Percentiles rank a stretch among this genome's conserved stretches.
phyloP scores from a whole-genome alignment of 2,329 filamentous ascomycete species.

The Trichoderma sp. region DNA sequence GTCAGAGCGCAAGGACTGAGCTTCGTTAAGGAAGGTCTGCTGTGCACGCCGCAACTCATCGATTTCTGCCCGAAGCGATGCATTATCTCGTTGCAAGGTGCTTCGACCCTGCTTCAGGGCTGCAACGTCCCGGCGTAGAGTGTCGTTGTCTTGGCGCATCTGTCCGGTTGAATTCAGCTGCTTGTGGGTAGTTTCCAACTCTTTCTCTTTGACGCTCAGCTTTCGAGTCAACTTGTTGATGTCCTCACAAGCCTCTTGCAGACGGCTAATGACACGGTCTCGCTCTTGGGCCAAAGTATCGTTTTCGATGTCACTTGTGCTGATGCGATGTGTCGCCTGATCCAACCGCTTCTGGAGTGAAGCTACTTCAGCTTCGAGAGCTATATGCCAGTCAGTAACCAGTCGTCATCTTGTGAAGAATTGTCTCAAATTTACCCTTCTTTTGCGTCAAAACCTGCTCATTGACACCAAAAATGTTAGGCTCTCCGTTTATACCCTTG shows the following conservation, averaged over 20 bases:
- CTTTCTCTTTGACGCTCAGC: conserved; percentile 47
- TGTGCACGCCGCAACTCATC: conserved; percentile 44
- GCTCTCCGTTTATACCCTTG: conserved; percentile 47
- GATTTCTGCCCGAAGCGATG: conserved; percentile 48
- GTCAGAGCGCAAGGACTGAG: conserved; percentile 48
- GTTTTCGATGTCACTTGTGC: conserved; percentile 65
- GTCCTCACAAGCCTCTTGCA: conserved; percentile 63
- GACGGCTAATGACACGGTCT: conserved; percentile 65
- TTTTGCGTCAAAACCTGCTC: conserved; percentile 57
- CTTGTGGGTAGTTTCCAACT: conserved; percentile 48
- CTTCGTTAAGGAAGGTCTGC: conserved; percentile 45
- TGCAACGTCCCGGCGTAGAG: conserved; percentile 47
- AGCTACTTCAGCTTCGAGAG: conserved; percentile 62
- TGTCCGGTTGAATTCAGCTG: conserved; percentile 49
- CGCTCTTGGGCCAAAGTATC: conserved; percentile 66
- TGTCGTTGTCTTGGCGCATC: conserved; percentile 45
- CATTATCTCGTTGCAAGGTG: conserved; percentile 47
- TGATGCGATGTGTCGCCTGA: conserved; percentile 64
- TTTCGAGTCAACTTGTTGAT: conserved; percentile 55
- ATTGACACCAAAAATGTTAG: conserved; percentile 50
- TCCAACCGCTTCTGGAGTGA: conserved; percentile 65
- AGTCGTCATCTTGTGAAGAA: conserved; percentile 5
- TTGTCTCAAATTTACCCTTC: conserved; percentile 51
- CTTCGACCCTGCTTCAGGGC: conserved; percentile 46
- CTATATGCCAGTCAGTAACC: conserved; percentile 40